These are phyloP conservation scores for Pseudonitzschia pungens DNA, from an alignment of 108 stramenopile species.

Conservation along the genomic window DNA sequence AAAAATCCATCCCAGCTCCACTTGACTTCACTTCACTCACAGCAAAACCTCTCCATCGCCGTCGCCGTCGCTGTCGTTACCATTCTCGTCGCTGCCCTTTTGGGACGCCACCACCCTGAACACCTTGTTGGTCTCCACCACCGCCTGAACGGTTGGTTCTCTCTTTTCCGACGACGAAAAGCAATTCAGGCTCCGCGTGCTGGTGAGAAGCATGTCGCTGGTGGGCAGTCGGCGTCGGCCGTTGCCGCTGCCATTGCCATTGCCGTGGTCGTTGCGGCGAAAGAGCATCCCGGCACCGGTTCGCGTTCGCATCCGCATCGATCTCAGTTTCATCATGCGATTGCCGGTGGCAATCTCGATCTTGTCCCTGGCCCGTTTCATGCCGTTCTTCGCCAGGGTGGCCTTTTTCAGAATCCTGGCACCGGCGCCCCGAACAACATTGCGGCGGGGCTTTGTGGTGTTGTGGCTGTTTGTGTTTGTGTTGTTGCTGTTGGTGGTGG, in stretches of 20 bases:
- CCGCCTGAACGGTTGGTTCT: slow-evolving; percentile 51
- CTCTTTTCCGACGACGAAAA: slow-evolving; percentile 21
- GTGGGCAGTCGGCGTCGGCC: slow-evolving; percentile 15
- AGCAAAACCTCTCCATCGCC: slow-evolving; percentile 8
- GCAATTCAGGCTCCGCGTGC: slow-evolving; percentile 16
- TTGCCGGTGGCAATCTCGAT: slow-evolving; percentile 31
- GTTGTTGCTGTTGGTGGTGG: too few species aligned
- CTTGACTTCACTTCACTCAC: too few species aligned
- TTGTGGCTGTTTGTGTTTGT: too few species aligned
- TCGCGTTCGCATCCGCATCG: slow-evolving; percentile 26
- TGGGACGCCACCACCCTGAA: slow-evolving; percentile 24
- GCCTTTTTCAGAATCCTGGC: slow-evolving; percentile 30
- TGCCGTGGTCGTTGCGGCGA: not conserved
- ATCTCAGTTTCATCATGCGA: slow-evolving; percentile 43
- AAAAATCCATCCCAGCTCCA: too few species aligned
- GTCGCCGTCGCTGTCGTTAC: too few species aligned
- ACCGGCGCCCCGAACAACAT: slow-evolving; percentile 1
- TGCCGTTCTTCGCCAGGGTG: slow-evolving; percentile 23
- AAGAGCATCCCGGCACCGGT: slow-evolving; percentile 28
- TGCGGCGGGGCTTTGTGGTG: not conserved
- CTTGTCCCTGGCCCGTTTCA: slow-evolving; percentile 31
- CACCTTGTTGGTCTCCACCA: slow-evolving; percentile 32
- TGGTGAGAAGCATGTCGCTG: slow-evolving; percentile 33
- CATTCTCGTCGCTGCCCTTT: not conserved
- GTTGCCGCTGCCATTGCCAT: not conserved